Percentiles rank a stretch among this genome's conserved stretches.
Evolutionary conservation across 2,329 filamentous ascomycete species (phyloP).

Genomic region (Scedosporium minutisporum): DNA sequence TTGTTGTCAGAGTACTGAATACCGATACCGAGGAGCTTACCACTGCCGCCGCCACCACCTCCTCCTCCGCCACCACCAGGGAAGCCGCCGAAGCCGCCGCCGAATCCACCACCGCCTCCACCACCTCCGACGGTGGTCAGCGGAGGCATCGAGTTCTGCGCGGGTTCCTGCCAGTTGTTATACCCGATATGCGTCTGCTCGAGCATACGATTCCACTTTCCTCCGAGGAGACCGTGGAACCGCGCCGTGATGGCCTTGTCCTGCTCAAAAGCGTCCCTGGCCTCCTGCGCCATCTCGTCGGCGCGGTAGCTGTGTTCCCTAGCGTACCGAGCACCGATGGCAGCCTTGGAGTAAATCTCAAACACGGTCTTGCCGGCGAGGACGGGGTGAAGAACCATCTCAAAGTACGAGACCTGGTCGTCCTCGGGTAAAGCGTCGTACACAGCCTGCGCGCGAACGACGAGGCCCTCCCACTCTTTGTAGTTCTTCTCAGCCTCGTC

Average conservation of each 20-base stretch:
- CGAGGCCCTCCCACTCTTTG: conserved; percentile 39
- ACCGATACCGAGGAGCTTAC: conserved; percentile 57
- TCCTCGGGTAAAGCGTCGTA: conserved; percentile 30
- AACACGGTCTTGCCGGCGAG: conserved; percentile 47
- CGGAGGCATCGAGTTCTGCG: conserved; percentile 56
- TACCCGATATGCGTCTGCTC: conserved; percentile 42
- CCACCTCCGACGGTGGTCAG: conserved; percentile 7
- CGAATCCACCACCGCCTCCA: not conserved
- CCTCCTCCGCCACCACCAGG: conserved; percentile 49
- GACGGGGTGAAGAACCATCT: conserved; percentile 47
- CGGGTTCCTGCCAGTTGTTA: conserved; percentile 57
- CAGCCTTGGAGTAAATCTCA: conserved; percentile 40
- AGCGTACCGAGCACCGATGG: conserved; percentile 42
- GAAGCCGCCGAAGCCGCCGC: conserved; percentile 18
- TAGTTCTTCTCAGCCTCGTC: conserved; percentile 45
- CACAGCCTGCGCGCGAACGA: conserved; percentile 30
- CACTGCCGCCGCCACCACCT: conserved; percentile 52
- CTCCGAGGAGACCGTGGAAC: conserved; percentile 47
- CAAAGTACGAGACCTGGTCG: conserved; percentile 40
- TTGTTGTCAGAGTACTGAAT: conserved; percentile 57
- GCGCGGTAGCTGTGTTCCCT: conserved; percentile 43
- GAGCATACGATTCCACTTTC: conserved; percentile 55
- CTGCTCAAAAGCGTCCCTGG: conserved; percentile 40
- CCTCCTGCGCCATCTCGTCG: conserved; percentile 40
- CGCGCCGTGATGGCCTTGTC: conserved; percentile 45